Base-by-base conservation (phyloP, 495 filamentous ascomycete species). In the Clohesyomyces aquaticus region DNA sequence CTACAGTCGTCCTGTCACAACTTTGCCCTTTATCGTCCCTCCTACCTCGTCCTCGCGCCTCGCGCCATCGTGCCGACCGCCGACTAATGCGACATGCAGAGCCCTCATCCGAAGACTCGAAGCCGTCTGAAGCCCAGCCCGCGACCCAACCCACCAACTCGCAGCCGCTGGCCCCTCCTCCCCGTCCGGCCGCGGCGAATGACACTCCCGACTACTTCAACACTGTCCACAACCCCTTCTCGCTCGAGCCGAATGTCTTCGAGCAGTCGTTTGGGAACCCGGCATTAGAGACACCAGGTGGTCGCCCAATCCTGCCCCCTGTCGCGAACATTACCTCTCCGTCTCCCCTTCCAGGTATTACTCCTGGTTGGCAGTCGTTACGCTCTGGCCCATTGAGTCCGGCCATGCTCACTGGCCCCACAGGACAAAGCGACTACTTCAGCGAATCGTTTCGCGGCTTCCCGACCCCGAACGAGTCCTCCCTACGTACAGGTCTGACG, bases 401-500 rank as follows among this genome's bases (percentile, higher is more conserved):
- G 77, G 94, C 94, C 58, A 98, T 98, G 94, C 86, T 98, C 21
- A 88, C 92, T 48, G 94, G 92, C 32, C 94, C 90, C 19, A 83
- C 88, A 48, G 81, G 80, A 77, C 77, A 87, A 62, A 85, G 80
- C 69, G 91, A 96, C 73, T 91, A 90, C 72, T 90, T 90, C 55
- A 67, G 65, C 67, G 87, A 89, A 86, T 87, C 70, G 72, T 84
- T 95, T 57, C 80, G 91, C 65, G 83, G 88, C 29, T 95, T 98
- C 73, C 88, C 88, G n/a, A 98, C 94, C 1, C 95, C 94, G 2
- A 97, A 98, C 85, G 94, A 98, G 77, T 97, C 93, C 0, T 95
- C 91, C 1, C 80, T 98, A 18, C 84, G 94, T 43, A 94, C 91
- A 18, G 94, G 94, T 50, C 76, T 98, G 61, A 98, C 95, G 29